phyloP scores from a whole-genome alignment of 192 early-diverging fungal genomes.

The Coemansia sp. region DNA sequence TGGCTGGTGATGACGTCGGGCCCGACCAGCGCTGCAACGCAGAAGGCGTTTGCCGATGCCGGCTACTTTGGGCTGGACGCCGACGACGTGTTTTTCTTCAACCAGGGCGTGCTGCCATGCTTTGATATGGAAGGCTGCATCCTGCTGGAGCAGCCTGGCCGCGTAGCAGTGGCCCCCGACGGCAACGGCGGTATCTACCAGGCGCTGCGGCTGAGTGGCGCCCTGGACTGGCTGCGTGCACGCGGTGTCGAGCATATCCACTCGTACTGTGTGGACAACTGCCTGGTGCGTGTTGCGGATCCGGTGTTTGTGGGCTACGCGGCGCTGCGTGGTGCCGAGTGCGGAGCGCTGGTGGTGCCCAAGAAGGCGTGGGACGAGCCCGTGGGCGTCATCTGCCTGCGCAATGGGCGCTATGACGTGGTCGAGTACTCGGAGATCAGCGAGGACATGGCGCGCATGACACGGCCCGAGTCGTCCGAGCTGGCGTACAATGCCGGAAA shows the following conservation, averaged over 20 bases:
- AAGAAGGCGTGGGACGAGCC: conserved; percentile 83
- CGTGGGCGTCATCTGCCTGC: conserved; percentile 92
- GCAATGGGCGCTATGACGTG: conserved; percentile 78
- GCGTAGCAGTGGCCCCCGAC: conserved; percentile 80
- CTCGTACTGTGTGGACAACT: conserved; percentile 97
- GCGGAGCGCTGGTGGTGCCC: conserved; percentile 93
- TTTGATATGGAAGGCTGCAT: conserved; percentile 92
- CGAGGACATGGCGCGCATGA: conserved; percentile 63
- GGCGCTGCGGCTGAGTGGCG: conserved; percentile 78
- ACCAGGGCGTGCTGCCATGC: conserved; percentile 94
- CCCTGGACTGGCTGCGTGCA: conserved; percentile 72
- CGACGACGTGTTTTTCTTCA: conserved; percentile 91
- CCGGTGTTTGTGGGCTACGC: conserved; percentile 96
- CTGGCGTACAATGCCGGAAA: conserved; percentile 91
- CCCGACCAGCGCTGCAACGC: conserved; percentile 81
- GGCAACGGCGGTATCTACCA: conserved; percentile 97
- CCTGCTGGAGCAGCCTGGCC: conserved; percentile 76
- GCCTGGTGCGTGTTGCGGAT: conserved; percentile 93
- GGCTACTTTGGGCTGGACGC: conserved; percentile 84
- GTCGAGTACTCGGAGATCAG: conserved; percentile 98
- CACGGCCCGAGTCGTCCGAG: conserved; percentile 57
- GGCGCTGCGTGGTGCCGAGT: conserved; percentile 82
- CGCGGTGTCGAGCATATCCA: conserved; percentile 88
- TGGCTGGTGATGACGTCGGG: conserved; percentile 99
- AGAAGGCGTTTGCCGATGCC: conserved; percentile 72